Base-by-base conservation (phyloP, 2,329 filamentous ascomycete genomes). In the Colletotrichum aenigma region DNA sequence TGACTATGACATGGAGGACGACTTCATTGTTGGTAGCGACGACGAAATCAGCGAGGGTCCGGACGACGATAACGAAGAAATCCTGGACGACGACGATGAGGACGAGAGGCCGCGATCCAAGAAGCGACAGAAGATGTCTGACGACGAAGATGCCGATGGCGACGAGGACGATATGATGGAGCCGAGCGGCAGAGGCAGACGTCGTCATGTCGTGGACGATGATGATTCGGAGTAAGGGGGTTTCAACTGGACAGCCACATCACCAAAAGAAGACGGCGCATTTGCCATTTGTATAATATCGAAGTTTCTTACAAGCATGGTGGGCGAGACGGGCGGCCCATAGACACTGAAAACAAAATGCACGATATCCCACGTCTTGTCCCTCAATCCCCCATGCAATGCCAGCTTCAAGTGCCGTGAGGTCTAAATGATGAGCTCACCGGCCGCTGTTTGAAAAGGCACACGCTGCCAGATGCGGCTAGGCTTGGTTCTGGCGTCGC, bases 1-100 rank as follows among this genome's bases (percentile, higher is more conserved):
- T 78, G 92, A 94, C 79, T 96, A 96, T 81, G 94, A 96, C 77
- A 89, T 93, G 81, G 94, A 94, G 38, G 94, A 96, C 80, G 94
- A 93, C 73, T 96, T 96, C 82, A 90, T 96, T 71, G 94, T 93
- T 5, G 89, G 88, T 5, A 95, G 93, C 79, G 94, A 95, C 78
- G 94, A 96, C 56, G 91, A 91, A 55, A 85, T 88, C 74, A 91
- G 90, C 36, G 91, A 88, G 4, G 91, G 90, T 38, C 91, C 92
- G 7, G 90, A 89, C 67, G 90, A 89, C 48, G 91, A 90, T 28
- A 93, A 94, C 7, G 91, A 92, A 71, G 90, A 91, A 68, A 78
- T 90, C 5, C 79, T 89, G 48, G 88, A 90, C n/a, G 89, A 91
- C 12, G 88, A 89, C 0, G 88, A 89, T 0, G 87, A 87, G 26